Evolutionary conservation across 2,329 filamentous ascomycete species (phyloP), one percentile per base, ranked within the genome.

Genomic region (Colletotrichum tabaci): DNA sequence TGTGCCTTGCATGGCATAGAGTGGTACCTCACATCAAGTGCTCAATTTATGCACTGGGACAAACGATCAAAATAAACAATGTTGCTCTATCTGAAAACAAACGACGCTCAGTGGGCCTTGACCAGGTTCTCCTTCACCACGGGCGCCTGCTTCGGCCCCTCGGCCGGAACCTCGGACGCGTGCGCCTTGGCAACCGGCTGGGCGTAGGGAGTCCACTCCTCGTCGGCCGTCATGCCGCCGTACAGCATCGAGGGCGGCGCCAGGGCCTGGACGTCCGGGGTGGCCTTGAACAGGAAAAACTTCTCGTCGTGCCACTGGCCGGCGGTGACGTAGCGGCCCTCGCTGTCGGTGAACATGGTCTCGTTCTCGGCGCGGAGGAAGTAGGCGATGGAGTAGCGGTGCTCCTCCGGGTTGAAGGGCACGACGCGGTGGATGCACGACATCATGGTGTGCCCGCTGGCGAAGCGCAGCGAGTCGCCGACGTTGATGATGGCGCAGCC

Each of bases 401-500:
- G 69, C 69, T 72, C 46, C 50, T 77, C 75, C 26, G 83, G 82
- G 79, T 87, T 78, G 72, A 85, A 84, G 0, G 87, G 87, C 23
- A 90, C 86, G 38, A 89, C 87, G 69, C 87, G 82, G 82, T 89
- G 88, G 77, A 90, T 87, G 82, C 87, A 88, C 47, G 85, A 87
- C 79, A 87, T 84, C 80, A 90, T 84, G 68, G 82, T 86, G 79
- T 86, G 84, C 53, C 84, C 86, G 68, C 83, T 85, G 3, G 86
- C 85, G 75, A 89, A 90, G 53, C 87, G 85, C 73, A 90, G 82
- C 35, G 87, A 88, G 82, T 91, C 88, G 70, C 88, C 88, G 18
- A 90, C 86, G 78, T 90, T 87, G 74, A 90, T 82, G 76, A 90
- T 84, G 42, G 88, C 88, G 74, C 82, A 84, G 67, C 87, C 87